These are phyloP conservation scores for Dentiscutata heterogama DNA, from an alignment of 371 early-diverging fungal genomes.

Conservation along the genomic window DNA sequence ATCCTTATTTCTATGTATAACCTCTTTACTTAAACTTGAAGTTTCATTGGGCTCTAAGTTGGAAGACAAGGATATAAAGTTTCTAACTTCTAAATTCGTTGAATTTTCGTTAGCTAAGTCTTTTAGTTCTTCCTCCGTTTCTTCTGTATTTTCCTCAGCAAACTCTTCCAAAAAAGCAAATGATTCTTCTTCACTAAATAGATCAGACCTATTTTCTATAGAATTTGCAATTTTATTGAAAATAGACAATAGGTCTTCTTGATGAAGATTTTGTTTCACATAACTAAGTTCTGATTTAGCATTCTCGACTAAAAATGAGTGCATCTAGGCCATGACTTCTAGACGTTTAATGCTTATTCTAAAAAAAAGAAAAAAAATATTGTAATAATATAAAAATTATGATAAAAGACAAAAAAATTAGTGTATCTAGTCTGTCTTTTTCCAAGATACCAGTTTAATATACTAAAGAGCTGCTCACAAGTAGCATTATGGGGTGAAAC, in stretches of 20 bases:
- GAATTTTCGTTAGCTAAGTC: background rate
- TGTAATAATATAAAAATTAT: background rate
- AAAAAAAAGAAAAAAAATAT: background rate
- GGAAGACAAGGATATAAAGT: too few species aligned
- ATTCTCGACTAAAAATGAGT: background rate
- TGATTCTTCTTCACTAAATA: too few species aligned
- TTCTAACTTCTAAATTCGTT: background rate
- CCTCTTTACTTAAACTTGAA: too few species aligned
- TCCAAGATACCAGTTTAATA: background rate
- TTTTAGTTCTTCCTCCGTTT: too few species aligned
- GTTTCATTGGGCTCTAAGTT: too few species aligned
- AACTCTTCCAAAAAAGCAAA: too few species aligned
- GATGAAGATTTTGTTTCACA: background rate
- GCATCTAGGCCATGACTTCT: background rate
- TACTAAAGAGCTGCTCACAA: background rate
- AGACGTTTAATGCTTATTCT: background rate
- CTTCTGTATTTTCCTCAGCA: too few species aligned
- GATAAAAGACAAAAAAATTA: background rate
- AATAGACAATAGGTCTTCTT: background rate
- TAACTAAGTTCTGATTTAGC: background rate
- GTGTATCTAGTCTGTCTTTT: background rate
- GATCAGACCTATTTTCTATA: too few species aligned
- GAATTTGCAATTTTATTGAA: too few species aligned
- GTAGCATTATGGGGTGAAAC: background rate
- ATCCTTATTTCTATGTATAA: too few species aligned